A percentile compares a stretch with the other conserved stretches of the same genome.
These are phyloP conservation scores for Lavandula angustifolia DNA, from an alignment of 257 asterid genomes.

Conservation along the genomic window DNA sequence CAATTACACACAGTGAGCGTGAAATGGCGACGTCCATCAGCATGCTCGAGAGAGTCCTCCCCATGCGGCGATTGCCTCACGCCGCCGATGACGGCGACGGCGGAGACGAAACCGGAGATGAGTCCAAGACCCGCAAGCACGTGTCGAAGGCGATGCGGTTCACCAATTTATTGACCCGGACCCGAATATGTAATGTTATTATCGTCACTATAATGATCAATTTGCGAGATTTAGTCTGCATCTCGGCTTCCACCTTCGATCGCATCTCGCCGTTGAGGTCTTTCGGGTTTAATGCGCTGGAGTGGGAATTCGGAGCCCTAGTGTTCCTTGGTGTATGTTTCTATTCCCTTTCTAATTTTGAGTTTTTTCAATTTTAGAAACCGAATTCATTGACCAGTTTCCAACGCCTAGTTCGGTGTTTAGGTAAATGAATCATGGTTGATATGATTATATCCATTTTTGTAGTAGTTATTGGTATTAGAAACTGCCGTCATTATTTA, in stretches of 20 bases:
- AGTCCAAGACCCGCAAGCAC: slow-evolving; percentile 83
- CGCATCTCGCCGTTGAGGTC: slow-evolving; percentile 73
- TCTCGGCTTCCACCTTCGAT: slow-evolving; percentile 69
- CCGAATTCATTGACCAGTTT: neutral
- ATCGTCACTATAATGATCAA: slow-evolving; percentile 45
- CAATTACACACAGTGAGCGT: slow-evolving; percentile 32
- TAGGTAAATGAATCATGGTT: neutral
- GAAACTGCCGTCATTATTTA: slow-evolving; percentile 1
- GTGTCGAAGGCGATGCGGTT: slow-evolving; percentile 44
- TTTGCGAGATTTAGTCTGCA: slow-evolving; percentile 84
- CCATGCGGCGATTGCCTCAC: slow-evolving; percentile 63
- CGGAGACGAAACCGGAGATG: slow-evolving; percentile 57
- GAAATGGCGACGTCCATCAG: slow-evolving; percentile 39
- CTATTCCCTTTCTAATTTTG: neutral
- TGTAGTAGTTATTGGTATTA: neutral
- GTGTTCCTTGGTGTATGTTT: slow-evolving; percentile 96
- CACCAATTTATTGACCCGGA: slow-evolving; percentile 67
- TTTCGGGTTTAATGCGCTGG: slow-evolving; percentile 73
- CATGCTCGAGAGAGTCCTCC: slow-evolving; percentile 79
- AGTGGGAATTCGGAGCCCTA: slow-evolving; percentile 89
- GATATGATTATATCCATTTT: neutral
- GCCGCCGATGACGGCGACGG: slow-evolving; percentile 55
- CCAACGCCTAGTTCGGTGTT: neutral
- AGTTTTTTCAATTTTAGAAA: neutral
- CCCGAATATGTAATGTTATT: slow-evolving; percentile 60